phyloP scores from a whole-genome alignment of 2,329 filamentous ascomycete species.

The Fusarium sp. region DNA sequence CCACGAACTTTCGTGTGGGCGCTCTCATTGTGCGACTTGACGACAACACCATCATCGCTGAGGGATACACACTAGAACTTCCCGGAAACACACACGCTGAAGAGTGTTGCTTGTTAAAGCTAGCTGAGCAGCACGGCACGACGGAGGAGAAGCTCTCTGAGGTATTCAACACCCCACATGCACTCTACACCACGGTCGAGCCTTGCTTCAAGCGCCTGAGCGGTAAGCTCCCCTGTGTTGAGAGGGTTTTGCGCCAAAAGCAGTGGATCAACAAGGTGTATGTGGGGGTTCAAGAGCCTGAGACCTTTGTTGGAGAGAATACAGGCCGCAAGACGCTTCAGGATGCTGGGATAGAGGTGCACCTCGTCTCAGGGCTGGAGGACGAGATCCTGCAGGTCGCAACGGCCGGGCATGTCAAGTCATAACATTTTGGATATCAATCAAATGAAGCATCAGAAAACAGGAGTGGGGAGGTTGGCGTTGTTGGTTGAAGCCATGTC shows the following conservation, averaged over 20 bases:
- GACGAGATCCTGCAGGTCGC: constrained; percentile 84
- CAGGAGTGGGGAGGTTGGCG: neutral
- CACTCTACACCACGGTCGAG: constrained; percentile 93
- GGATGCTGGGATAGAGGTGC: constrained; percentile 78
- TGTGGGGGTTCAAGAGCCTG: constrained; percentile 88
- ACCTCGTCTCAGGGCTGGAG: constrained; percentile 81
- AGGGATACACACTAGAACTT: constrained; percentile 92
- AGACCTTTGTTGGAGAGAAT: constrained; percentile 89
- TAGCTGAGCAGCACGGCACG: constrained; percentile 61
- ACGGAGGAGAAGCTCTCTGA: constrained; percentile 67
- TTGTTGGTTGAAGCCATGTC: neutral
- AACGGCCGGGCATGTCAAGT: constrained; percentile 77
- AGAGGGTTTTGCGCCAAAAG: constrained; percentile 77
- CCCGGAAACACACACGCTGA: constrained; percentile 96
- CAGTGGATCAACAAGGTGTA: constrained; percentile 81
- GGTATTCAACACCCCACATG: constrained; percentile 49
- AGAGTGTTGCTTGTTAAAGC: constrained; percentile 89
- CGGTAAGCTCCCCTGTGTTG: constrained; percentile 81
- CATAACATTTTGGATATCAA: constrained; percentile 9
- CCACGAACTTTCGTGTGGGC: constrained; percentile 94
- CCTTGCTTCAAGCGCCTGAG: constrained; percentile 81
- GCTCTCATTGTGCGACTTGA: constrained; percentile 80
- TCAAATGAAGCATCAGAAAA: neutral
- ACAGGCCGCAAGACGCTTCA: constrained; percentile 78
- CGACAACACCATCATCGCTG: constrained; percentile 73